Evolutionary conservation across 2,329 filamentous ascomycete species (phyloP).

Genomic region (Fulvia fulva): DNA sequence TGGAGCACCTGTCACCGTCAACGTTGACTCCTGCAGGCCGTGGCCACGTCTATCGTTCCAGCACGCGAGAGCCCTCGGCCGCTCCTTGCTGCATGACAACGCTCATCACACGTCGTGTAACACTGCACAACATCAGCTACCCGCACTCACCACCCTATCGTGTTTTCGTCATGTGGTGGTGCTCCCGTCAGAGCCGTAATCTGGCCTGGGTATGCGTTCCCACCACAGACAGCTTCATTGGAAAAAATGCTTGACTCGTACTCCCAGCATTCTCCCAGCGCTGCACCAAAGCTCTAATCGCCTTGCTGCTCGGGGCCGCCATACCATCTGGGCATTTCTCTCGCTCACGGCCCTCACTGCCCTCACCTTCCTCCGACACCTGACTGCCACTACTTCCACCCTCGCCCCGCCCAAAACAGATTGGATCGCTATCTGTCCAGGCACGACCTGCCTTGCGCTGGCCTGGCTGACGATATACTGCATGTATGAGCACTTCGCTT

Average conservation of each 20-base stretch:
- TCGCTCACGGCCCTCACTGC: background rate
- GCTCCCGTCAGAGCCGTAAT: background rate
- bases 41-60: background rate
- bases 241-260: constrained; percentile 1
- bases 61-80: background rate
- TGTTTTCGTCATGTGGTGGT: background rate
- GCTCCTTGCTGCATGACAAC: constrained; percentile 5
- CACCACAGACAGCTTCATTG: background rate
- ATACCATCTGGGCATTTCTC: background rate
- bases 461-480: background rate
- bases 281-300: background rate
- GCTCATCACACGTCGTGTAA: constrained; percentile 4
- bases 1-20: background rate
- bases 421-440: background rate
- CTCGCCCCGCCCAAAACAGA: background rate
- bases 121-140: background rate
- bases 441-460: too few species aligned
- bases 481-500: background rate
- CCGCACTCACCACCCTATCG: background rate
- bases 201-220: background rate
- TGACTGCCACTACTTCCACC: background rate
- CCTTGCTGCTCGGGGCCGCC: background rate
- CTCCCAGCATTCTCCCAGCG: constrained; percentile 5
- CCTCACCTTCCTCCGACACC: background rate
- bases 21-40: background rate